phyloP scores from a whole-genome alignment of 306 rosid genomes.

The Quercus glauca region DNA sequence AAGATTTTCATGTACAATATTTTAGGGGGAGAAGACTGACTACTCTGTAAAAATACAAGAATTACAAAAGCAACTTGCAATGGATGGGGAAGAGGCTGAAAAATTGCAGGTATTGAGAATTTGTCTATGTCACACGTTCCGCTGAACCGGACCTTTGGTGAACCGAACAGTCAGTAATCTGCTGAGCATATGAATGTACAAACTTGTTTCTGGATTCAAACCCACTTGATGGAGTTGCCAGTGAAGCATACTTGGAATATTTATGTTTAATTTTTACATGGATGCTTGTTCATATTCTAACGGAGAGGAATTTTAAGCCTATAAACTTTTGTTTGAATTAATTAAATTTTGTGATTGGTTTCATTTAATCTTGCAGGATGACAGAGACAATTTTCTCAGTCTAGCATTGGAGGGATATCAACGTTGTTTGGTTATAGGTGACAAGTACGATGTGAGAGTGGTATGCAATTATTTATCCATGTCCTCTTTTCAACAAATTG shows the following conservation, averaged over 20 bases:
- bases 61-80: conserved; percentile 84
- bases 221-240: neutral
- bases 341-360: conserved; percentile 2
- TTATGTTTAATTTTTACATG: neutral
- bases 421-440: conserved; percentile 75
- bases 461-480: conserved; percentile 45
- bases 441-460: conserved; percentile 93
- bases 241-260: neutral
- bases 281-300: neutral
- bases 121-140: neutral
- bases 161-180: neutral
- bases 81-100: conserved; percentile 90
- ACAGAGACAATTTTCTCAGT: conserved; percentile 80
- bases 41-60: conserved; percentile 73
- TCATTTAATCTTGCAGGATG: conserved; percentile 58
- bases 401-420: conserved; percentile 87
- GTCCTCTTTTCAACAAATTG: conserved; percentile 6
- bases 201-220: neutral
- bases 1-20: neutral
- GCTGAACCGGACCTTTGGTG: neutral
- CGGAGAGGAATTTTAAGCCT: neutral
- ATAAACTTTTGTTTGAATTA: neutral
- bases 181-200: neutral
- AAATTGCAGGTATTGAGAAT: conserved; percentile 62
- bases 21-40: conserved; percentile 86